Base-by-base conservation (phyloP, 495 filamentous ascomycete genomes). In the Podospora pseudopauciseta region DNA sequence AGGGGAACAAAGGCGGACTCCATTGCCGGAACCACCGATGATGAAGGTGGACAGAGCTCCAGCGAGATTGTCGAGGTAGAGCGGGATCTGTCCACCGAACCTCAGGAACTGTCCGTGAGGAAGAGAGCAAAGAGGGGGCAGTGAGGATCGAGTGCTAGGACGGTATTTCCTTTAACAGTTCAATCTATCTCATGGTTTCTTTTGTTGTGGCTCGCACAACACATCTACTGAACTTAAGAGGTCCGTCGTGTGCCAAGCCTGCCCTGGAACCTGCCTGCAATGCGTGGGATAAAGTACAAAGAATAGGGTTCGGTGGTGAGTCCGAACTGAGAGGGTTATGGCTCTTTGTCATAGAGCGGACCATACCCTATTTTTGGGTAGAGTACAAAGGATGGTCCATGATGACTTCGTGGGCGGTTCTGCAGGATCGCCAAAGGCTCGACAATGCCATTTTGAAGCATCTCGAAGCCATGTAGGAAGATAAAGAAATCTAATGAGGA, bases 51-150 rank as follows among this genome's bases (percentile, higher is more conserved):
- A 63, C 76, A 70, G 59, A 70, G 70, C 65, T 80, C 72, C 32
- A 80, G 77, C 66, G 78, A 77, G 44, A 62, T 77, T 53, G 76
- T 79, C 27, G 80, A 81, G 63, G 75, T 80, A 53, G 80, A 80
- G 57, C 76, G 76, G 65, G 77, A 80, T n/a, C 75, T 76, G 20
- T 67, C 39, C 26, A 32, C 64, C 32, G 57, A 68, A 59, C 5
- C 63, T 11, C 60, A 63, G 56, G 30, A 49, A 19, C 15, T 44
- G 56, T 58, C 2, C 13, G 66, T 13, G 15, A 66, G 66, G 53
- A 54, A 57, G 16, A 68, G 70, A 60, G 66, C 65, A 26, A 65
- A 70, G 32, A 67, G n/a, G 55, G 66, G 61, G 16, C 32, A 9
- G 15, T 64, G 27, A 59, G 9, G 16, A 26, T 1, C 58, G 30